These are phyloP conservation scores for Cryptococcus neoformans DNA, from an alignment of 1,284 basidiomycete genomes.

Conservation along the genomic window DNA sequence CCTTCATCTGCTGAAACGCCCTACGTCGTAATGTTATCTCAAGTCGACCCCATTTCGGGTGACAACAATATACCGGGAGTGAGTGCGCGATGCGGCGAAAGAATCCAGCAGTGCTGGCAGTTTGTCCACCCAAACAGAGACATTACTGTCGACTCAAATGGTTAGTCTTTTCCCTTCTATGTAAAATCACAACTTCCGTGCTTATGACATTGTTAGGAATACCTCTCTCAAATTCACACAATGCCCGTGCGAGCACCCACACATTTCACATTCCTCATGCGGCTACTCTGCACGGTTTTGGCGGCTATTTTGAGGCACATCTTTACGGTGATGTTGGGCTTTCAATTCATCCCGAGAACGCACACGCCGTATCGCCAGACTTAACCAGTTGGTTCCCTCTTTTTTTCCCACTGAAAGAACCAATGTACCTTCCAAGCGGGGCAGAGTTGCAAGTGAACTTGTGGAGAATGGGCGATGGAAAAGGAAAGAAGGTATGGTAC, in stretches of 20 bases:
- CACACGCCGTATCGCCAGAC: slow-evolving; percentile 77
- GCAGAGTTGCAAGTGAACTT: slow-evolving; percentile 87
- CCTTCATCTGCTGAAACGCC: slow-evolving; percentile 79
- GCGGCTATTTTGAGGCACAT: slow-evolving; percentile 96
- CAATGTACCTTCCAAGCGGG: slow-evolving; percentile 87
- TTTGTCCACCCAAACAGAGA: slow-evolving; percentile 91
- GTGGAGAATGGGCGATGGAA: slow-evolving; percentile 86
- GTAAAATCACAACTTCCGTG: neutral
- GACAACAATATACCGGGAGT: slow-evolving; percentile 52
- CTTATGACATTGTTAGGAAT: slow-evolving; percentile 55
- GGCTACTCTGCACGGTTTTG: slow-evolving; percentile 92
- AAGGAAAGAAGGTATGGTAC: slow-evolving; percentile 78
- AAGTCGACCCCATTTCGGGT: slow-evolving; percentile 80
- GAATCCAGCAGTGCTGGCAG: slow-evolving; percentile 94
- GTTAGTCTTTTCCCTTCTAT: slow-evolving; percentile 50
- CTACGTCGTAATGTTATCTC: slow-evolving; percentile 97
- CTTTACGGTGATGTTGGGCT: slow-evolving; percentile 84
- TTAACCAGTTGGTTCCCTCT: slow-evolving; percentile 96
- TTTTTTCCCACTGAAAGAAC: slow-evolving; percentile 93
- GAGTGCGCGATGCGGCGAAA: slow-evolving; percentile 66
- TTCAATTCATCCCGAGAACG: slow-evolving; percentile 89
- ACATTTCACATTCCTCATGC: slow-evolving; percentile 94
- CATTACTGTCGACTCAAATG: slow-evolving; percentile 66
- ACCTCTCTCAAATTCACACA: slow-evolving; percentile 83
- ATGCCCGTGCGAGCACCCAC: slow-evolving; percentile 71